Evolutionary conservation across 345 rosid species (phyloP).

Genomic region (Brassica nigra): DNA sequence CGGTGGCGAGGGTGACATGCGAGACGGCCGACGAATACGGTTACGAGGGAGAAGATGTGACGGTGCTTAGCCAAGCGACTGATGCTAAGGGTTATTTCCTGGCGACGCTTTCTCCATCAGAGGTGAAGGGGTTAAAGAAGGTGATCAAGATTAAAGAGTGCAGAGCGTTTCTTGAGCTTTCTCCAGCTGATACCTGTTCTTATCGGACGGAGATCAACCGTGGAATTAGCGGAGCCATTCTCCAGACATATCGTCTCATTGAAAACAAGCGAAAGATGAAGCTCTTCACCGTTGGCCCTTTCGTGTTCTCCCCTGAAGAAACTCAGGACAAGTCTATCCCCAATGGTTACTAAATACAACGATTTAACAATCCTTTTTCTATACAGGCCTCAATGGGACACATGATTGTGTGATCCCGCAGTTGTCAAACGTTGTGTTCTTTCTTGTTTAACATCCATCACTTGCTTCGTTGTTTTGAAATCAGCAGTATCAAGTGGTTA

Average conservation of each 20-base stretch:
- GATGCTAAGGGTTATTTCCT: slow-evolving; percentile 61
- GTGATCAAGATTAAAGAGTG: slow-evolving; percentile 50
- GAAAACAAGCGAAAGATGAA: slow-evolving; percentile 45
- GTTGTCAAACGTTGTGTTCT: slow-evolving; percentile 1
- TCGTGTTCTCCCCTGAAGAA: slow-evolving; percentile 47
- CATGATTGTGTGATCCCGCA: neutral
- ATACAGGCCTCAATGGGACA: neutral
- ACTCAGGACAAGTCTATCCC: slow-evolving; percentile 38
- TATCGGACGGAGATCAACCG: slow-evolving; percentile 57
- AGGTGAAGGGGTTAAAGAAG: slow-evolving; percentile 39
- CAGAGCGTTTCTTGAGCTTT: slow-evolving; percentile 57
- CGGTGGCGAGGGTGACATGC: slow-evolving; percentile 66
- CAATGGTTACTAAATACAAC: slow-evolving; percentile 38
- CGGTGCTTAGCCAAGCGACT: slow-evolving; percentile 57
- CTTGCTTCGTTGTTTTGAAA: neutral
- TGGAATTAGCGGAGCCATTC: slow-evolving; percentile 59
- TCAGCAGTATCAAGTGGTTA: neutral
- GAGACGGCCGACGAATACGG: slow-evolving; percentile 51
- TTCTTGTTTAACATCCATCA: neutral
- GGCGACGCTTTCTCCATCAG: slow-evolving; percentile 56
- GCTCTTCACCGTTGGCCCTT: slow-evolving; percentile 65
- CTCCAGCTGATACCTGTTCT: slow-evolving; percentile 53
- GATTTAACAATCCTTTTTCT: neutral
- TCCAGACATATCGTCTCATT: slow-evolving; percentile 41
- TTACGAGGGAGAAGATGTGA: slow-evolving; percentile 54